phyloP scores from a whole-genome alignment of 2,329 filamentous ascomycete genomes.

The Fusarium caatingaense region DNA sequence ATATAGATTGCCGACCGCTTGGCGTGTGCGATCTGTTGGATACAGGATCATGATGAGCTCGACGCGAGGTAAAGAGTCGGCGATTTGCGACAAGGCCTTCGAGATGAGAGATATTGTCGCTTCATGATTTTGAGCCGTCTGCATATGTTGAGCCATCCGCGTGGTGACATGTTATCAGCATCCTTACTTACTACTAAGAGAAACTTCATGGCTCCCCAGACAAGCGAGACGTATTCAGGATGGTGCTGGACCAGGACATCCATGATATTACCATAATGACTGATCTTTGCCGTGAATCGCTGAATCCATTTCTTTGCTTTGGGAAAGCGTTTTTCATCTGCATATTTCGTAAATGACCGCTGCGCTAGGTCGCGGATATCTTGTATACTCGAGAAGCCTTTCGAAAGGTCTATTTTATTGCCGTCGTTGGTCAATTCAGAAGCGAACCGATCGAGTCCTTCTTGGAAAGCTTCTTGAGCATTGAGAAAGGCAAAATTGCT shows the following conservation, averaged over 20 bases:
- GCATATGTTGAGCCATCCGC: neutral
- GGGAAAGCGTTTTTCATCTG: neutral
- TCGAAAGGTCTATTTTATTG: neutral
- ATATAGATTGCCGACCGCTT: neutral
- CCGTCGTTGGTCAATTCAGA: neutral
- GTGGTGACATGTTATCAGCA: accelerated
- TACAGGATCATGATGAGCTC: neutral
- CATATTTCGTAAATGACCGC: neutral
- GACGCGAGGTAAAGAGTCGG: neutral
- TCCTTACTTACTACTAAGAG: neutral
- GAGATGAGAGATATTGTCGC: neutral
- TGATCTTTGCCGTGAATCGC: neutral
- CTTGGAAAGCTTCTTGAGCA: neutral
- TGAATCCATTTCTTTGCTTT: neutral
- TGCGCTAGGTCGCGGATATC: neutral
- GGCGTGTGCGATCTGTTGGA: neutral
- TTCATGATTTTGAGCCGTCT: neutral
- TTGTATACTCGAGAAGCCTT: neutral
- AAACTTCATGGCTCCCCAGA: neutral
- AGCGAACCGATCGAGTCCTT: neutral
- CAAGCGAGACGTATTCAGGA: slow-evolving; percentile 2
- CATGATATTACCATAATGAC: neutral
- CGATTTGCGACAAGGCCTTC: neutral
- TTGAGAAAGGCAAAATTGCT: neutral
- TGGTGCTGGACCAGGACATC: neutral